Base-by-base conservation (phyloP, 2,329 filamentous ascomycete genomes). In the Mycocentrospora acerina region DNA sequence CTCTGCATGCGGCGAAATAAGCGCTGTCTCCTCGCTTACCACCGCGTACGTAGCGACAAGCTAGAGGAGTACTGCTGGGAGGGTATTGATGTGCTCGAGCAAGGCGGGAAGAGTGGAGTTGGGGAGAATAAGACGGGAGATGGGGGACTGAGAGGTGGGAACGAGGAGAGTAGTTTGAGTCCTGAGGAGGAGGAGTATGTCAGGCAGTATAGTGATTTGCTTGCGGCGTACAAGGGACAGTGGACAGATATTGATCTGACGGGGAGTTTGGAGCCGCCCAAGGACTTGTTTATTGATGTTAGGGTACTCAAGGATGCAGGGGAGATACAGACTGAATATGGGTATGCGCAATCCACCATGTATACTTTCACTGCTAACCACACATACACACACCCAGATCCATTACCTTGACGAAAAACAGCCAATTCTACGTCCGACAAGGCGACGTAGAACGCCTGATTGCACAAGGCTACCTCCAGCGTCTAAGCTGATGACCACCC, bases 311-410 rank as follows among this genome's bases (percentile, higher is more conserved):
- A 93, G 66, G 93, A 98, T 72, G 93, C 91, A 1, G 93, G 94
- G 4, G 93, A 98, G 74, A 96, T 98, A 50, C 91, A 98, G 72
- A 98, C 93, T 0, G 94, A 98, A 75, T 98, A 98, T 64, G 93
- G 93, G 86, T 95, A 77, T 68, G 84, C 74, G 32, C 25, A 12
- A 25, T 25, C 12, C 24, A 12, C 6, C 16, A 11, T 14, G 16
- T 22, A n/a, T 24, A 37, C 24, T 14, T 15, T 10, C 25, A 12
- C 15, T 14, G n/a, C n/a, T n/a, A n/a, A n/a, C 15, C 26, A 26
- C 32, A 24, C 25, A 14, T 26, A 26, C 29, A n/a, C n/a, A n/a
- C n/a, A n/a, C n/a, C n/a, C 55, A 95, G 90, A 12, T 88, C 90
- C 10, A 96, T 98, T 58, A 97, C 87, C 44, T 78, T 98, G 72